Conservation (phyloP, 2,329 filamentous ascomycete genomes). For the Teratosphaeriaceae sp. region DNA sequence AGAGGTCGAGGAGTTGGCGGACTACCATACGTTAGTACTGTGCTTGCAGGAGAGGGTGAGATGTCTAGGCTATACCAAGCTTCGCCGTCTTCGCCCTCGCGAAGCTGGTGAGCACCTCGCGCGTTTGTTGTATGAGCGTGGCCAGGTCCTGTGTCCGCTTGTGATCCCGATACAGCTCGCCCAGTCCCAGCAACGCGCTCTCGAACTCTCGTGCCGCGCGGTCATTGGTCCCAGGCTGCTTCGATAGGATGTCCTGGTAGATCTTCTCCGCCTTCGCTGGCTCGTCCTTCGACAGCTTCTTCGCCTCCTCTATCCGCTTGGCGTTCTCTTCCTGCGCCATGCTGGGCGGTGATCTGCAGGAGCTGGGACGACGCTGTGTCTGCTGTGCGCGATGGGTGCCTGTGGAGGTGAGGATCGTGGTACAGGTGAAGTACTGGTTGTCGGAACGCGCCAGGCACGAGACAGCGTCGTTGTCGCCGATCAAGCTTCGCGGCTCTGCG, state of each 20-base stretch:
- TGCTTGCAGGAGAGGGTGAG: too few species aligned
- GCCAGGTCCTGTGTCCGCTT: constrained; percentile 79
- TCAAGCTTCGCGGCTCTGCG: constrained; percentile 1
- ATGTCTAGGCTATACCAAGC: too few species aligned
- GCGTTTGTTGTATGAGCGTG: constrained; percentile 81
- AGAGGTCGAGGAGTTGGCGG: constrained; percentile 91
- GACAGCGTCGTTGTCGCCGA: neutral
- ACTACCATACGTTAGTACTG: constrained; percentile 43
- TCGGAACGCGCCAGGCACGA: constrained; percentile 1
- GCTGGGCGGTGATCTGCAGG: constrained; percentile 11
- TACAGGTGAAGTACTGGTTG: too few species aligned
- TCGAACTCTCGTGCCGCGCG: constrained; percentile 88
- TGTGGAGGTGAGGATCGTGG: neutral
- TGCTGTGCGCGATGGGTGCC: constrained; percentile 1
- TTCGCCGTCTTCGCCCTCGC: constrained; percentile 99
- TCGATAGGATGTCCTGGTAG: constrained; percentile 84
- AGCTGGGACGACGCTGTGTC: neutral
- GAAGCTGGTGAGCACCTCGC: constrained; percentile 88
- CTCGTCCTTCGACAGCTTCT: constrained; percentile 73
- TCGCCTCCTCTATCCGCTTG: constrained; percentile 77
- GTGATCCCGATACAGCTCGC: constrained; percentile 86
- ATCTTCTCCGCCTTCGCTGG: constrained; percentile 77
- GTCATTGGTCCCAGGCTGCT: constrained; percentile 78
- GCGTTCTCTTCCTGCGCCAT: constrained; percentile 49
- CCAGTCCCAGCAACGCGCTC: constrained; percentile 76